A percentile compares a stretch with the other conserved stretches of the same genome.
Evolutionary conservation across 768 basidiomycete species (phyloP).

Genomic region (Xerocomus brunneocitrinus): DNA sequence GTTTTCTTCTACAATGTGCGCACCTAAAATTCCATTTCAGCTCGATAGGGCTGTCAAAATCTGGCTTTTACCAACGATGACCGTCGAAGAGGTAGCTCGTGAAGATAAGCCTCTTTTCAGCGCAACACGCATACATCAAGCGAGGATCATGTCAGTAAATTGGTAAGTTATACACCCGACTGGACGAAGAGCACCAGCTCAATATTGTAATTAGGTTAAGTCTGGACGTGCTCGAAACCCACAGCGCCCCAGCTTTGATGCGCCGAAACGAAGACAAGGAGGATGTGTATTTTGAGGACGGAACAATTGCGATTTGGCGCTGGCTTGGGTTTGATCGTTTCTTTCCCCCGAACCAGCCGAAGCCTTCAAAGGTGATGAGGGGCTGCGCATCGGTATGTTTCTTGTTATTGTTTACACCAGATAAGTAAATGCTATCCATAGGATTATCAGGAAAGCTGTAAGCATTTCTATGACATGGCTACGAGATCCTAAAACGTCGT

Average conservation of each 20-base stretch:
- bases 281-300: conserved; percentile 36
- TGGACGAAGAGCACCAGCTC: neutral
- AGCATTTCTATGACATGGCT: conserved; percentile 19
- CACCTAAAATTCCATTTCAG: conserved; percentile 32
- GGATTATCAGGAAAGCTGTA: conserved; percentile 79
- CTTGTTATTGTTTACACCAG: neutral
- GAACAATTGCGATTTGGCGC: conserved; percentile 56
- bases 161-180: conserved; percentile 41
- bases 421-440: conserved; percentile 24
- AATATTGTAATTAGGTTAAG: conserved; percentile 42
- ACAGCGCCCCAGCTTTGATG: conserved; percentile 52
- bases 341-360: conserved; percentile 44
- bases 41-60: conserved; percentile 74
- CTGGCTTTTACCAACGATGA: conserved; percentile 52
- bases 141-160: conserved; percentile 55
- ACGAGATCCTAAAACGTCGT: conserved; percentile 3
- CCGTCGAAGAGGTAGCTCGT: conserved; percentile 40
- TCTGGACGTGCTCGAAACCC: conserved; percentile 50
- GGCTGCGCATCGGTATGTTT: conserved; percentile 57
- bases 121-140: conserved; percentile 59
- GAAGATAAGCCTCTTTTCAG: conserved; percentile 79
- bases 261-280: conserved; percentile 23
- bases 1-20: neutral
- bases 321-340: conserved; percentile 67
- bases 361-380: conserved; percentile 39